Base-by-base conservation (phyloP, 139 green algal genomes). In the Chlorella sp. region DNA sequence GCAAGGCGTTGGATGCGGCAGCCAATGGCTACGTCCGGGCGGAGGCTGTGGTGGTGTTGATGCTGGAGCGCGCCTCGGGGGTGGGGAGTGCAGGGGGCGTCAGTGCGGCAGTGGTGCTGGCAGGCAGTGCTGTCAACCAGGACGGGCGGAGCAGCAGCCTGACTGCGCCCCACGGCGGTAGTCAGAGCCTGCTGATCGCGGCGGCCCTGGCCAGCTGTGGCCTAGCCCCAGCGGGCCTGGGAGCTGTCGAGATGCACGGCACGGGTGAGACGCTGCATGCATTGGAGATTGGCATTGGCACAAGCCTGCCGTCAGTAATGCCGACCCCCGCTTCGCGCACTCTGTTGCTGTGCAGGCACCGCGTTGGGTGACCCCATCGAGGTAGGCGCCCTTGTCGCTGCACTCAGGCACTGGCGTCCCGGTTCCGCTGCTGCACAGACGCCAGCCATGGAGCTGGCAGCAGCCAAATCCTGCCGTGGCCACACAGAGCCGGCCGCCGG, bases 321-420 rank as follows among this genome's bases (percentile, higher is more conserved):
- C 21, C 3, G 21, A 38, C n/a, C 23, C n/a, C 25, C 27, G 8
- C 7, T 33, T 21, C 35, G 23, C 2, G 5, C 27, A 48, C 6
- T 15, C 25, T 11, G 14, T 25, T 46, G 1, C 5, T 7, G 56
- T 62, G 69, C 69, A 75, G 91, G 91, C 55, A 95, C 91, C 1
- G 51, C 84, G 1, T 86, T 95, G 46, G 88, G 93, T 11, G 93
- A 97, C 69, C 90, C 93, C 56, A 96, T 97, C 38, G 93, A 97
- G 69, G 72, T 94, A 5, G 90, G 91, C 1, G 92, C 90, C 12
- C 64, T 84, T 21, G 64, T 51, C 6, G 76, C 79, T 42, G 56
- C 67, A 40, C 11, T 73, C 33, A 27, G n/a, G 14, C 48, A n/a
- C n/a, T n/a, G n/a, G n/a, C n/a, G n/a, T n/a, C n/a, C n/a, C n/a